Evolutionary conservation across 352 stramenopile genomes (phyloP).

Genomic region (Peronospora farinosa): DNA sequence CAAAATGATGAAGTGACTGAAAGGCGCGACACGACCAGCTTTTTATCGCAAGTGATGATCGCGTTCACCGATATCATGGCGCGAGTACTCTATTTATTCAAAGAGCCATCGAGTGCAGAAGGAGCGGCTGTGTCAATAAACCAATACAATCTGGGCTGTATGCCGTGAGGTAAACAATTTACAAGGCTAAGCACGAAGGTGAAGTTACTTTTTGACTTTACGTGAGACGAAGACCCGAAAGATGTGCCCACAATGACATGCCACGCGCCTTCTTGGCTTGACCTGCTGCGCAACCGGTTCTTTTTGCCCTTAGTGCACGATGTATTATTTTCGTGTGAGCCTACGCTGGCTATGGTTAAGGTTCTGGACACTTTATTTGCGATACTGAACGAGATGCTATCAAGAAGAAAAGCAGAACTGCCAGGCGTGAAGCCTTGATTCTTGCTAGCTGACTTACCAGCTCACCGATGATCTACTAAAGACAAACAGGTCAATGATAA

Average conservation of each 20-base stretch:
- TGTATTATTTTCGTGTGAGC: slow-evolving; percentile 30
- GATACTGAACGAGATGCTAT: background rate
- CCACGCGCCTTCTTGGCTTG: slow-evolving; percentile 70
- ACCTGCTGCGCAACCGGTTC: slow-evolving; percentile 67
- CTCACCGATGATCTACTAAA: background rate
- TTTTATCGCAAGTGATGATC: background rate
- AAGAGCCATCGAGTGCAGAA: slow-evolving; percentile 11
- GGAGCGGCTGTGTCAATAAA: slow-evolving; percentile 31
- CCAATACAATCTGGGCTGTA: slow-evolving; percentile 18
- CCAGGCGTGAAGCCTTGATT: slow-evolving; percentile 1
- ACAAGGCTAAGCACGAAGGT: background rate
- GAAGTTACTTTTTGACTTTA: slow-evolving; percentile 71
- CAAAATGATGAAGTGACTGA: background rate
- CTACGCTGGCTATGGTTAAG: background rate
- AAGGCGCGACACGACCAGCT: background rate
- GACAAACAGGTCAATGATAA: slow-evolving; percentile 8
- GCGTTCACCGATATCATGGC: background rate
- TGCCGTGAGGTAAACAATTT: background rate
- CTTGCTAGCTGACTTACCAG: slow-evolving; percentile 3
- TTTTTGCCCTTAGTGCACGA: slow-evolving; percentile 59
- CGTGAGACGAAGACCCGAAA: slow-evolving; percentile 79
- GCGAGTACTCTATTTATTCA: slow-evolving; percentile 28
- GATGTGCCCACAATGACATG: slow-evolving; percentile 84
- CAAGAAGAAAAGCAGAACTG: background rate
- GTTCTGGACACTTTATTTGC: background rate